Evolutionary conservation across 805 yeast genomes (phyloP).

Genomic region (Metschnikowia baotianmanensis): DNA sequence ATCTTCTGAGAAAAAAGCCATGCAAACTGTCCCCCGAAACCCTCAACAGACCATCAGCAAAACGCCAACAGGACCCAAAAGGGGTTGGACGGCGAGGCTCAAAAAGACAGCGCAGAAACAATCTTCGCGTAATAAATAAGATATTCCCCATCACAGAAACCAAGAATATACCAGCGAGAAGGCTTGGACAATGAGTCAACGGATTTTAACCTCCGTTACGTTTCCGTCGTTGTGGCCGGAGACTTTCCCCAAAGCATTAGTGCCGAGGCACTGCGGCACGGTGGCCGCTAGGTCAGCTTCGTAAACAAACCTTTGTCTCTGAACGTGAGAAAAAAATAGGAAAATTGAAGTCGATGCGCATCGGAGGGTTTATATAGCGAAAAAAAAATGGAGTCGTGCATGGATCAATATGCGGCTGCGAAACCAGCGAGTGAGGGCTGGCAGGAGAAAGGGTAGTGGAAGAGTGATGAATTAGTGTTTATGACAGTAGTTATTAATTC

Average conservation of each 20-base stretch:
- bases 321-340: conserved; percentile 43
- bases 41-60: conserved; percentile 8
- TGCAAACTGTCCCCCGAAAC: neutral
- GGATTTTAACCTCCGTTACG: conserved; percentile 30
- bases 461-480: too few relatives aligned
- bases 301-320: conserved; percentile 76
- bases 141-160: conserved; percentile 1
- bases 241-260: conserved; percentile 82
- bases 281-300: conserved; percentile 57
- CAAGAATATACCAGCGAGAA: neutral
- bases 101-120: conserved; percentile 2
- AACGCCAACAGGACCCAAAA: conserved; percentile 14
- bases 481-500: too few relatives aligned
- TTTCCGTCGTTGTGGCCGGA: conserved; percentile 75
- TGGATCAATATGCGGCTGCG: too few relatives aligned
- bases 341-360: neutral
- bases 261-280: conserved; percentile 14
- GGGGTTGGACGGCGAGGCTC: conserved; percentile 12
- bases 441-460: too few relatives aligned
- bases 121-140: neutral
- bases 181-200: conserved; percentile 7
- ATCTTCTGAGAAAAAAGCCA: neutral
- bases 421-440: conserved; percentile 6
- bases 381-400: conserved; percentile 11
- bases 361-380: conserved; percentile 3